These are phyloP conservation scores for Scleroderma citrinum DNA, from an alignment of 768 basidiomycete genomes.

Conservation along the genomic window DNA sequence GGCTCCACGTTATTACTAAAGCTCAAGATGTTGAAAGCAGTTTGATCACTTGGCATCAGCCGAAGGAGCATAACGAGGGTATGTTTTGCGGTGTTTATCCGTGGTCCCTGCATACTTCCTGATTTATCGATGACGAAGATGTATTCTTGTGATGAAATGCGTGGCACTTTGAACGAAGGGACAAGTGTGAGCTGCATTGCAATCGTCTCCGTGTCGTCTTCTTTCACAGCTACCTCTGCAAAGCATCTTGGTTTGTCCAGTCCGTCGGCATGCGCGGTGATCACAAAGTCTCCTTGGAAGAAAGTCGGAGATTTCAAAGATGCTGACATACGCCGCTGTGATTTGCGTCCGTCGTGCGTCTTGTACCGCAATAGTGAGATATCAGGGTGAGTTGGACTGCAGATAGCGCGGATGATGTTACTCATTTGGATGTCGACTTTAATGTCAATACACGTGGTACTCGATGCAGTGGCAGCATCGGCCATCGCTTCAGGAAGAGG, in stretches of 20 bases:
- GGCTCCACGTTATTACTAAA: slow-evolving; percentile 33
- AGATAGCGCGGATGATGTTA: slow-evolving; percentile 34
- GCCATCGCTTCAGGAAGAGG: slow-evolving; percentile 34
- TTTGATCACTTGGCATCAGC: slow-evolving; percentile 38
- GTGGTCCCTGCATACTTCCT: slow-evolving; percentile 41
- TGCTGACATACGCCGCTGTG: slow-evolving; percentile 37
- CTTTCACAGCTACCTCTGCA: slow-evolving; percentile 39
- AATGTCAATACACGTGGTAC: slow-evolving; percentile 35
- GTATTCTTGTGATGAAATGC: slow-evolving; percentile 45
- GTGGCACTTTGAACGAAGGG: slow-evolving; percentile 42
- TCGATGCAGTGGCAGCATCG: slow-evolving; percentile 22
- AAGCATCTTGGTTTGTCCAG: slow-evolving; percentile 54
- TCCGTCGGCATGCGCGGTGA: slow-evolving; percentile 42
- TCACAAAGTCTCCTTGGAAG: slow-evolving; percentile 45
- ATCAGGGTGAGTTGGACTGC: slow-evolving; percentile 38
- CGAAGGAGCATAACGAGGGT: slow-evolving; percentile 44
- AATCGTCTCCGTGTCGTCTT: slow-evolving; percentile 23
- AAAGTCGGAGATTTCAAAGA: slow-evolving; percentile 36
- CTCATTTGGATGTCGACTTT: slow-evolving; percentile 44
- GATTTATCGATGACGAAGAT: slow-evolving; percentile 58
- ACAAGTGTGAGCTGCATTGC: slow-evolving; percentile 53
- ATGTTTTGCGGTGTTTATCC: slow-evolving; percentile 43
- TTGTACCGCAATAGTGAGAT: slow-evolving; percentile 31
- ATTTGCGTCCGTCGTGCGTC: slow-evolving; percentile 29
- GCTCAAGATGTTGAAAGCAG: slow-evolving; percentile 53